Conservation (phyloP, 2,329 filamentous ascomycete species). For the Diaporthe nobilis region DNA sequence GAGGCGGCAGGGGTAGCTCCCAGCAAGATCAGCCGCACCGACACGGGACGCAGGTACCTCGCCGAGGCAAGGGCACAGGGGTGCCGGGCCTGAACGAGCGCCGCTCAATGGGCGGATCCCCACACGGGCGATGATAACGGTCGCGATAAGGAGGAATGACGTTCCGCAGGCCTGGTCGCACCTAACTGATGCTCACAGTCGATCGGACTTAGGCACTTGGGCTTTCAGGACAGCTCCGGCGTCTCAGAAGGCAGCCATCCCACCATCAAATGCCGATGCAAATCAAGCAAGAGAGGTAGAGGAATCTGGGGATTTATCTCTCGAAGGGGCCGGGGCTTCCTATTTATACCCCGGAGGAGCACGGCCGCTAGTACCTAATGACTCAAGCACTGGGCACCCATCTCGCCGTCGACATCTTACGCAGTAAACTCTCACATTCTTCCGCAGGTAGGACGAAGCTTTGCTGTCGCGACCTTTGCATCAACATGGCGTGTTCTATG, state of each 20-base stretch:
- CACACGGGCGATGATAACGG: constrained; percentile 7
- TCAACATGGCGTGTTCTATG: not conserved
- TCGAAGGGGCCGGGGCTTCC: constrained; percentile 44
- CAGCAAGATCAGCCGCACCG: constrained; percentile 12
- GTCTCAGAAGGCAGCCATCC: constrained; percentile 41
- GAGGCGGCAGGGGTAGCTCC: constrained; percentile 34
- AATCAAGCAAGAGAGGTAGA: constrained; percentile 41
- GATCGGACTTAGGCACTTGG: constrained; percentile 42
- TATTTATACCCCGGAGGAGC: constrained; percentile 54
- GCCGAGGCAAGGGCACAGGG: not conserved
- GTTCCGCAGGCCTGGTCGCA: not conserved
- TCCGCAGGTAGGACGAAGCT: constrained; percentile 49
- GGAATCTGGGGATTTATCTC: constrained; percentile 6
- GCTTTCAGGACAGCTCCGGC: constrained; percentile 41
- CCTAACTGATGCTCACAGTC: not conserved
- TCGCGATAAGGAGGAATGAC: constrained; percentile 15
- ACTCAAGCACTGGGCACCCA: constrained; percentile 38
- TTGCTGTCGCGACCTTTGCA: not conserved
- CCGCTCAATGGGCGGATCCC: not conserved
- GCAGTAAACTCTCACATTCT: constrained; percentile 37
- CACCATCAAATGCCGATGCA: constrained; percentile 31
- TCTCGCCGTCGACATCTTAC: not conserved
- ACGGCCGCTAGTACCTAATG: constrained; percentile 36
- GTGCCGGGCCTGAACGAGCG: not conserved
- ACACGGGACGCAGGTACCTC: constrained; percentile 24